Conservation (phyloP, 257 asterid genomes). For the Solanum lycopersicoides region DNA sequence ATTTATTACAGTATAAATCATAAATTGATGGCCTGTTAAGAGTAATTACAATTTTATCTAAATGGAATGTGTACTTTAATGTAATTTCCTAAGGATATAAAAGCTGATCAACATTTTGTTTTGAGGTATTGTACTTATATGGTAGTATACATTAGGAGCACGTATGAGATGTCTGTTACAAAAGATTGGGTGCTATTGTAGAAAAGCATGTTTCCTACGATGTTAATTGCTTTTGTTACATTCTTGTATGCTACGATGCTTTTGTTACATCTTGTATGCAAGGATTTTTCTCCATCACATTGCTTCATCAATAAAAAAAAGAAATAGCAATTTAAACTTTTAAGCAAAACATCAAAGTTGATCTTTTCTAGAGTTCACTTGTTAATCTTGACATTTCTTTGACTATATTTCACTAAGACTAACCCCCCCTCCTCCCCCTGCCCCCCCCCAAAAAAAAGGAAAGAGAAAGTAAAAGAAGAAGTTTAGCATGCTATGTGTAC, state of each 20-base stretch:
- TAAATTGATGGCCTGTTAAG: not conserved
- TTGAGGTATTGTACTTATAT: not conserved
- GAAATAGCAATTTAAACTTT: not conserved
- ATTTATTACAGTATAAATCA: not conserved
- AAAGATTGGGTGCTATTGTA: not conserved
- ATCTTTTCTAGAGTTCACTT: not conserved
- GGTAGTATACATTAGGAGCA: not conserved
- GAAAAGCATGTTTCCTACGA: not conserved
- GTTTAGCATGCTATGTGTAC: not conserved
- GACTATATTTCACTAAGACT: not conserved
- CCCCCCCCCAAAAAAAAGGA: too few relatives aligned
- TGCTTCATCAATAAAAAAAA: not conserved
- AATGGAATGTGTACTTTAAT: not conserved
- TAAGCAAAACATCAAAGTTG: not conserved
- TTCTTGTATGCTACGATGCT: not conserved
- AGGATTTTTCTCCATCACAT: not conserved
- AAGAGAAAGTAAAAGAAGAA: not conserved
- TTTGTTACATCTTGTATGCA: not conserved
- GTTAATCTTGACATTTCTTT: not conserved
- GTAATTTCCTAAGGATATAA: not conserved
- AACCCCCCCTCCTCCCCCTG: too few relatives aligned
- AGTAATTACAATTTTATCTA: not conserved
- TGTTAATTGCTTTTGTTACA: not conserved
- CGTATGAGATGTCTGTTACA: not conserved
- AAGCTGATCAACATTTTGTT: not conserved